Percentiles rank a stretch among this genome's conserved stretches.
phyloP scores from a whole-genome alignment of 129 eudicot species.

The Pulicaria dysenterica region DNA sequence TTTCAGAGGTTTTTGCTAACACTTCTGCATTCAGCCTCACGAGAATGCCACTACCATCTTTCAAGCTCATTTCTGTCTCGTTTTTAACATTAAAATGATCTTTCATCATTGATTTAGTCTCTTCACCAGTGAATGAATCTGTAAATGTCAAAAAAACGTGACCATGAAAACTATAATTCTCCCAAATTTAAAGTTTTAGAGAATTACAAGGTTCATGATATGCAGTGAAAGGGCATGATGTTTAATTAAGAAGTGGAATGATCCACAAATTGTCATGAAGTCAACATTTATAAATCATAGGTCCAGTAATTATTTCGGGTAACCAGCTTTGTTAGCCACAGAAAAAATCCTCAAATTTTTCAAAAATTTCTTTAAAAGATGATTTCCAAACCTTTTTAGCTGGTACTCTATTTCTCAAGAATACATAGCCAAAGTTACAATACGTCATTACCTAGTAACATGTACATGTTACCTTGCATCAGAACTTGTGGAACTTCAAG shows the following conservation, averaged over 20 bases:
- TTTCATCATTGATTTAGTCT: neutral
- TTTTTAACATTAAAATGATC: constrained; percentile 23
- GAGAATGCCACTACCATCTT: constrained; percentile 14
- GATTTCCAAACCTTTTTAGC: neutral
- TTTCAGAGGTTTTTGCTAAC: constrained; percentile 41
- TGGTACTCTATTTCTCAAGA: neutral
- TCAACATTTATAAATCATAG: too few relatives aligned
- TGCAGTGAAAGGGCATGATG: constrained; percentile 25
- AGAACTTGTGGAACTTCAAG: neutral
- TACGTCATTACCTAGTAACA: constrained; percentile 12
- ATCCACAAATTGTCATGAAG: neutral
- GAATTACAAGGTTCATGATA: neutral
- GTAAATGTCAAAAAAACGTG: constrained; percentile 33
- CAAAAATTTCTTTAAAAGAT: neutral
- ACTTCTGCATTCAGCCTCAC: constrained; percentile 37
- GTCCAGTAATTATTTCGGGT: neutral
- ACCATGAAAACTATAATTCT: constrained; percentile 8
- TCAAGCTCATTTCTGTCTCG: constrained; percentile 8
- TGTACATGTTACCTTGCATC: neutral
- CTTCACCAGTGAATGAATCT: constrained; percentile 34
- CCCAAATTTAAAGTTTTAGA: neutral
- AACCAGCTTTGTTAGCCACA: constrained; percentile 7
- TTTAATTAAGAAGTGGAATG: neutral
- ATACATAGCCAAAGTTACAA: neutral
- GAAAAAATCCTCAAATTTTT: neutral